phyloP scores from a whole-genome alignment of 1,139 yeast genomes.

The Saccharomyces hybrid region DNA sequence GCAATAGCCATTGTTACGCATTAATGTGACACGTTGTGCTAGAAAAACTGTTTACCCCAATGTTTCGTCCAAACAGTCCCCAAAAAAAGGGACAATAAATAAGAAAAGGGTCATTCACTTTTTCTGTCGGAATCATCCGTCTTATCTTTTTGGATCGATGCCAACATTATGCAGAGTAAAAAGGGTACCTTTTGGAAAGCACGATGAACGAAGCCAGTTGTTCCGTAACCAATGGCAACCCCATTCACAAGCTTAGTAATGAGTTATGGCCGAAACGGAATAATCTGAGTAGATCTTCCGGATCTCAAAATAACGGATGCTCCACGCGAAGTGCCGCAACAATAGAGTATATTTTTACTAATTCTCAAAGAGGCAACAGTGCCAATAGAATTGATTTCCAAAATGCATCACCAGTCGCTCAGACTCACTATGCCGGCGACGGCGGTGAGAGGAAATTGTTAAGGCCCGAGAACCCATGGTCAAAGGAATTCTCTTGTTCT shows the following conservation, averaged over 20 bases:
- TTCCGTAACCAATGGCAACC: conserved; percentile 1
- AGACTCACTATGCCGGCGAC: neutral
- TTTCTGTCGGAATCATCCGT: neutral
- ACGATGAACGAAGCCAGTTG: neutral
- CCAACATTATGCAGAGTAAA: neutral
- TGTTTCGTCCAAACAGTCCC: neutral
- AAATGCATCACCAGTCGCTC: neutral
- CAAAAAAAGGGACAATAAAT: neutral
- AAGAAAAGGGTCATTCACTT: neutral
- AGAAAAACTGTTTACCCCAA: neutral
- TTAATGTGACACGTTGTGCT: neutral
- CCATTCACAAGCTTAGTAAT: neutral
- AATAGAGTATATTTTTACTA: neutral
- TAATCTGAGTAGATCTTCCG: neutral
- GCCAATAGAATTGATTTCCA: neutral
- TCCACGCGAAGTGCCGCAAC: neutral
- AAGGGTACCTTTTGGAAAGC: neutral
- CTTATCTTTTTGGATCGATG: neutral
- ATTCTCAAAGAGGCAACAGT: neutral
- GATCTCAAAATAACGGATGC: neutral
- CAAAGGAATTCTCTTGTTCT: neutral
- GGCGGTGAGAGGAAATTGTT: neutral
- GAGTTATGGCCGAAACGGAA: neutral
- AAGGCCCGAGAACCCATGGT: neutral
- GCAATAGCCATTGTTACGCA: neutral